Evolutionary conservation across 2,329 filamentous ascomycete species (phyloP).

Genomic region (Cercospora nicotianae): DNA sequence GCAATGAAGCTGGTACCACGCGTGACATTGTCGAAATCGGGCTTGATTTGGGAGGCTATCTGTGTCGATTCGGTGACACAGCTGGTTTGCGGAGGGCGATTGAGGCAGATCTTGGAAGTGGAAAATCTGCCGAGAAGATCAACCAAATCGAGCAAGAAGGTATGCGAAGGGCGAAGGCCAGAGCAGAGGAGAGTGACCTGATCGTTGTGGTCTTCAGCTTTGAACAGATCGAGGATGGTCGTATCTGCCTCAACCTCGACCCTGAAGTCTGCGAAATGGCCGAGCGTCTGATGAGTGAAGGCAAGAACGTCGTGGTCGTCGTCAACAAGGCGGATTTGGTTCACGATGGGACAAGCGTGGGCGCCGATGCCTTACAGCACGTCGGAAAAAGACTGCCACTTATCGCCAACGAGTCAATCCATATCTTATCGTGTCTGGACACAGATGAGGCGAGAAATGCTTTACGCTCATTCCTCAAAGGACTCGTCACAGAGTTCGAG

Average conservation of each 20-base stretch:
- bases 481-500: constrained; percentile 67
- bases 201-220: constrained; percentile 78
- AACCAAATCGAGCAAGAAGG: constrained; percentile 84
- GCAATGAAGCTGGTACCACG: constrained; percentile 87
- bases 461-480: constrained; percentile 67
- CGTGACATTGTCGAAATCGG: constrained; percentile 90
- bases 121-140: constrained; percentile 47
- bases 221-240: constrained; percentile 46
- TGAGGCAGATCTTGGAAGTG: constrained; percentile 7
- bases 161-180: constrained; percentile 79
- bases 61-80: constrained; percentile 93
- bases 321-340: constrained; percentile 62
- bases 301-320: constrained; percentile 57
- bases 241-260: constrained; percentile 43
- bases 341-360: background rate
- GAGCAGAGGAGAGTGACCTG: constrained; percentile 80
- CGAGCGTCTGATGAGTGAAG: constrained; percentile 49
- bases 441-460: constrained; percentile 55
- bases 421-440: constrained; percentile 68
- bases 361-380: constrained; percentile 22
- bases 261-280: constrained; percentile 58
- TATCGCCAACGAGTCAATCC: constrained; percentile 50
- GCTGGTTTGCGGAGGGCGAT: constrained; percentile 67
- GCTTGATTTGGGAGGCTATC: constrained; percentile 83
- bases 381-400: constrained; percentile 46